Conservation (phyloP, 768 basidiomycete genomes). For the Leucocoprinus sp. region DNA sequence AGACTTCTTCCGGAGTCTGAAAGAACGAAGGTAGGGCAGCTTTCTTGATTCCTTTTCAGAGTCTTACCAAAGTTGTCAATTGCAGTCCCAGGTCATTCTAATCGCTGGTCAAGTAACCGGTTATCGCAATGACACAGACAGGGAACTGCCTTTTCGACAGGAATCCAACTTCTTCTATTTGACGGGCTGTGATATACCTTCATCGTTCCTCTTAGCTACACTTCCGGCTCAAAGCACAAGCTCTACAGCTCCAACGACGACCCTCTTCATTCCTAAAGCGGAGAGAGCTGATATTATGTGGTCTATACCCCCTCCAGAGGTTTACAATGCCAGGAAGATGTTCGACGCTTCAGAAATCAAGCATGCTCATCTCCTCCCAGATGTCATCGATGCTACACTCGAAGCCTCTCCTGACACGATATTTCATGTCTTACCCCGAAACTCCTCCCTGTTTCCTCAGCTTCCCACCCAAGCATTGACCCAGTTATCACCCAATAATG, state of each 20-base stretch:
- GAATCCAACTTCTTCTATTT: slow-evolving; percentile 90
- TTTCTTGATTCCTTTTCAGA: not conserved
- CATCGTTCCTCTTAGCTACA: slow-evolving; percentile 55
- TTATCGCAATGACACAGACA: slow-evolving; percentile 78
- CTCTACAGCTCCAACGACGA: slow-evolving; percentile 37
- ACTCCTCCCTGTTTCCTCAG: slow-evolving; percentile 43
- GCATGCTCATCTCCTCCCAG: slow-evolving; percentile 38
- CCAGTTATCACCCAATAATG: slow-evolving; percentile 25
- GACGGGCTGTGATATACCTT: slow-evolving; percentile 70
- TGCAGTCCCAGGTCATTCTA: slow-evolving; percentile 61
- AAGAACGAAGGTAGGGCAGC: slow-evolving; percentile 6
- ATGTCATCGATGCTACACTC: slow-evolving; percentile 37
- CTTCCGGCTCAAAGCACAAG: slow-evolving; percentile 29
- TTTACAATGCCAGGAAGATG: slow-evolving; percentile 39
- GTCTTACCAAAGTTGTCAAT: not conserved
- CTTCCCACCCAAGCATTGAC: slow-evolving; percentile 36
- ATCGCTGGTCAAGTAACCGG: slow-evolving; percentile 56
- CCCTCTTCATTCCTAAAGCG: slow-evolving; percentile 74
- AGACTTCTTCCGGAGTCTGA: slow-evolving; percentile 12
- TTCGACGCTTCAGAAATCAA: slow-evolving; percentile 56
- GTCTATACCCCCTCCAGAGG: slow-evolving; percentile 73
- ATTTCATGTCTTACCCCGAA: slow-evolving; percentile 56
- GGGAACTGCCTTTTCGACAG: slow-evolving; percentile 58
- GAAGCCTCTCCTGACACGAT: slow-evolving; percentile 45
- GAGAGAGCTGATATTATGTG: slow-evolving; percentile 76